Conservation (phyloP, 2,329 filamentous ascomycete genomes). For the Trichoderma cornu-damae region DNA sequence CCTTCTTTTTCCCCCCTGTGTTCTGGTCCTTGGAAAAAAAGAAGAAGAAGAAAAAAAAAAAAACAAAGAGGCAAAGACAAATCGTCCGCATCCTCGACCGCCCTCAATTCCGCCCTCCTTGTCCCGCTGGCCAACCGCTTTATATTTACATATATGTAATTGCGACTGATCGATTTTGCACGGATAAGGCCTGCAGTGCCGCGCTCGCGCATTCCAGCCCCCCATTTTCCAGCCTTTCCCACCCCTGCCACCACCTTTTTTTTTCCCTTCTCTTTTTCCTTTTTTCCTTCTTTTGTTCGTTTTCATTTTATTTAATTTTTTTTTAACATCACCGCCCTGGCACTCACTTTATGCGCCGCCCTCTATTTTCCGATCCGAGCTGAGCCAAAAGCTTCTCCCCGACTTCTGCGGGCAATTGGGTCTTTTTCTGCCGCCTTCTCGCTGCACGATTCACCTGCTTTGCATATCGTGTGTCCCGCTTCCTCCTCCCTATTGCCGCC, state of each 20-base stretch:
- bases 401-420: constrained; percentile 14
- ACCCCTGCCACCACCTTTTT: constrained; percentile 19
- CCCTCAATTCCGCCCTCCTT: background rate
- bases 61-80: background rate
- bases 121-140: constrained; percentile 2
- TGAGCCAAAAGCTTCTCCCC: constrained; percentile 7
- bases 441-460: constrained; percentile 15
- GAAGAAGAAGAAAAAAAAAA: background rate
- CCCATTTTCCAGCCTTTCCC: constrained; percentile 19
- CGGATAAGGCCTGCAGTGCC: constrained; percentile 3
- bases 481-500: background rate
- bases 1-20: too few relatives aligned
- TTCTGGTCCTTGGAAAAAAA: background rate
- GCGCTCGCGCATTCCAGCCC: constrained; percentile 18
- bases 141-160: too few relatives aligned
- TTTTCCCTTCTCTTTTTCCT: too few relatives aligned
- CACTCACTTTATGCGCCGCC: constrained; percentile 6
- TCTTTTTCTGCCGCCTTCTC: constrained; percentile 9
- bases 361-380: constrained; percentile 5
- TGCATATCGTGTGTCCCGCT: constrained; percentile 2
- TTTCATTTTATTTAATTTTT: too few relatives aligned
- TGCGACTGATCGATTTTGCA: constrained; percentile 1
- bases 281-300: too few relatives aligned
- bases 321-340: constrained; percentile 19
- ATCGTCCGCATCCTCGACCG: background rate